A percentile compares a stretch with the other conserved stretches of the same genome.
Conservation (phyloP, 2,329 filamentous ascomycete species). For the Cytospora mali region DNA sequence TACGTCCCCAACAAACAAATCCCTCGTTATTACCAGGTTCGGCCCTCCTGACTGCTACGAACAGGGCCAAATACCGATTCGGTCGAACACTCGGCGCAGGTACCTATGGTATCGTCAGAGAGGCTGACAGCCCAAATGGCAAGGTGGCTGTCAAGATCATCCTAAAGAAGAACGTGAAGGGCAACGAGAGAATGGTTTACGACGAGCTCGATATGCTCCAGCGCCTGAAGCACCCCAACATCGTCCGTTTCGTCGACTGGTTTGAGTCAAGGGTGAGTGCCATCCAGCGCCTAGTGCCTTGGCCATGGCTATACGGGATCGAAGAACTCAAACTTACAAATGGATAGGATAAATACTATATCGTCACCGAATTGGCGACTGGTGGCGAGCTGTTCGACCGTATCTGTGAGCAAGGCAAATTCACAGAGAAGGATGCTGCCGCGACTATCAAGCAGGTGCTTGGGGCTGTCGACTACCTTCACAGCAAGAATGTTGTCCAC, state of each 20-base stretch:
- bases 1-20: slow-evolving; percentile 45
- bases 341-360: slow-evolving; percentile 95
- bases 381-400: slow-evolving; percentile 97
- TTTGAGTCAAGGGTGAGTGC: slow-evolving; percentile 87
- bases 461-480: slow-evolving; percentile 90
- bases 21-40: slow-evolving; percentile 29
- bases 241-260: slow-evolving; percentile 97
- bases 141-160: slow-evolving; percentile 98
- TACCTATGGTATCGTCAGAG: slow-evolving; percentile 96
- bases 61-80: slow-evolving; percentile 84
- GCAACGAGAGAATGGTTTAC: slow-evolving; percentile 98
- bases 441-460: slow-evolving; percentile 95
- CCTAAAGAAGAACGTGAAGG: slow-evolving; percentile 98
- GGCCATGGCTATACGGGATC: background rate
- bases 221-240: slow-evolving; percentile 87
- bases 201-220: slow-evolving; percentile 96
- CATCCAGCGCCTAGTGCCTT: background rate
- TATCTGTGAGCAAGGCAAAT: slow-evolving; percentile 96
- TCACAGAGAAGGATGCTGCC: slow-evolving; percentile 97
- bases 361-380: slow-evolving; percentile 93
- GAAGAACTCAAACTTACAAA: slow-evolving; percentile 20
- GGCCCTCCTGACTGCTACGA: slow-evolving; percentile 24
- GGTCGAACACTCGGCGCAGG: slow-evolving; percentile 92
- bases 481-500: slow-evolving; percentile 93
- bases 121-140: slow-evolving; percentile 81